Base-by-base conservation (phyloP, 2,329 filamentous ascomycete species). In the Apiospora kogelbergensis region DNA sequence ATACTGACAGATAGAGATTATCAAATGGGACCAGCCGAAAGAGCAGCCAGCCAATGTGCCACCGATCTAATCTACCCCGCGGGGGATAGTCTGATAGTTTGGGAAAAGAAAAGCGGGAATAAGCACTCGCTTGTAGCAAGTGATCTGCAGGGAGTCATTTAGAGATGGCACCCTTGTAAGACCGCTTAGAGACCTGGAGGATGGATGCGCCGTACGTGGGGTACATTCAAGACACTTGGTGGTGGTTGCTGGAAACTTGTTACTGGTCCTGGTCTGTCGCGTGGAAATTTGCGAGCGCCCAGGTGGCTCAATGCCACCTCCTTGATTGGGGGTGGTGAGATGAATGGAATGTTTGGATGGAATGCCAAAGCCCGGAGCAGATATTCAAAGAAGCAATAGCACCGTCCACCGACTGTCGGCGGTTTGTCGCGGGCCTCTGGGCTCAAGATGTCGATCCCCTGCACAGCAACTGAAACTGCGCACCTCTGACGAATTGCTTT, bases 1-100 rank as follows among this genome's bases (percentile, higher is more conserved):
- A 33, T 33, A 57, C 17, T 60, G 53, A 60, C 53, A 33, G 53
- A 37, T 37, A 37, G 9, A 17, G 7, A 60, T 60, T 60, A 60
- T 60, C 53, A 37, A 60, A 33, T 11, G 20, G 9, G 53, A 57
- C 17, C 10, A 17, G 13, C 48, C 13, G 24, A 30, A 57, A n/a
- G 6, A 9, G 15, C 26, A 26, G 48, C 48, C 48, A 33, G 48
- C 48, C 48, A 57, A 57, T 60, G 26, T 33, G 26, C 26, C 48
- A 42, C 26, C n/a, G 48, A 57, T 57, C 48, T 37, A 60, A 60
- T 57, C 48, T 57, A 60, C 53, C 53, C 53, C 53, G 53, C 53
- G 53, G 30, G 53, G 20, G 17, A 30, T 11, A 37, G 53, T 60
- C 20, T 60, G 53, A 20, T 22, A 60, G 37, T 60, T n/a, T n/a